Percentiles rank a stretch among this genome's conserved stretches.
phyloP scores from a whole-genome alignment of 2,329 filamentous ascomycete genomes.

The Aureobasidium uvarum region DNA sequence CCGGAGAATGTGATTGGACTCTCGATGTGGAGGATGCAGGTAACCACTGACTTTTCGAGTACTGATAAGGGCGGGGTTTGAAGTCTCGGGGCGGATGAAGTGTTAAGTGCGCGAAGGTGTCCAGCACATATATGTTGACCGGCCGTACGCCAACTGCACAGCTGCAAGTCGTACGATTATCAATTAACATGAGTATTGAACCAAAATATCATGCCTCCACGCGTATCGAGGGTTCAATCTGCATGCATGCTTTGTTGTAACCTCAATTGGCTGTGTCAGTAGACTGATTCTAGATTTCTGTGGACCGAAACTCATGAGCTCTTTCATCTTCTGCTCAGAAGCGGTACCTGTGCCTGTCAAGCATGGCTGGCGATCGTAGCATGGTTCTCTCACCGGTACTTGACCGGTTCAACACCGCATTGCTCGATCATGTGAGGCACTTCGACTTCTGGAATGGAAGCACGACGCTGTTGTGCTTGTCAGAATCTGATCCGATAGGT shows the following conservation, averaged over 20 bases:
- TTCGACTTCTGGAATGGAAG: conserved; percentile 17
- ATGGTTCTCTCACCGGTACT: neutral
- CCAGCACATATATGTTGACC: conserved; percentile 1
- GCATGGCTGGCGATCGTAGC: neutral
- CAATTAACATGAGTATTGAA: neutral
- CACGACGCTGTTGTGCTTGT: conserved; percentile 14
- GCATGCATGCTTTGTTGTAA: neutral
- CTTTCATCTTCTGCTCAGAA: neutral
- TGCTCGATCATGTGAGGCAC: neutral
- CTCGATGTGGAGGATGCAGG: neutral
- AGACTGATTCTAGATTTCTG: neutral
- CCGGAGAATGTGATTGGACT: neutral
- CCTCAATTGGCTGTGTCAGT: neutral
- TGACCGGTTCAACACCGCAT: neutral
- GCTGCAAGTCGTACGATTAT: neutral
- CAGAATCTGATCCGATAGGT: conserved; percentile 12
- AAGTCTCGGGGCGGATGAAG: too few relatives aligned
- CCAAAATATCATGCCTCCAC: neutral
- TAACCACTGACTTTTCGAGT: neutral
- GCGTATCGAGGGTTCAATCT: neutral
- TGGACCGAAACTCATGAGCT: neutral
- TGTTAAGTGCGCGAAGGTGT: neutral
- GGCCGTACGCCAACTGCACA: neutral
- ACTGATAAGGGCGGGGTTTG: neutral
- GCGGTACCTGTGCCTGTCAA: neutral